Percentiles rank a stretch among this genome's conserved stretches.
These are phyloP conservation scores for Aspergillus taichungensis DNA, from an alignment of 495 filamentous ascomycete species.

Conservation along the genomic window DNA sequence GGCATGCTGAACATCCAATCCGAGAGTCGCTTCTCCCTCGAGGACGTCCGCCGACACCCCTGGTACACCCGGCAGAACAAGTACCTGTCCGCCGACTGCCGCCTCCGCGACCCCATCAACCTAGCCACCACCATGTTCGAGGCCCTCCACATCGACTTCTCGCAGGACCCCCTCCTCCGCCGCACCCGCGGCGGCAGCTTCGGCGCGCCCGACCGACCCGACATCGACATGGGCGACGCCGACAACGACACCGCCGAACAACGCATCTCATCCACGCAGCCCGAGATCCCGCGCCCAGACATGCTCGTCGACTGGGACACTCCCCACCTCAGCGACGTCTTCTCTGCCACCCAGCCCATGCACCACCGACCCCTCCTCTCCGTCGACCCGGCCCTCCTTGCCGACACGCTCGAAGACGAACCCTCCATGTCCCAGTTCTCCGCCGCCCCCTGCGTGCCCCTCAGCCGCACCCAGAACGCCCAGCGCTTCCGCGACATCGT, in stretches of 20 bases:
- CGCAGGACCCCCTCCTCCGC: constrained; percentile 48
- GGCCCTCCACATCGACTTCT: constrained; percentile 85
- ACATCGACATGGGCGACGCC: constrained; percentile 42
- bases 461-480: constrained; percentile 79
- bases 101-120: constrained; percentile 66
- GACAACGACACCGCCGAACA: constrained; percentile 40
- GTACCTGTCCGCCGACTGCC: constrained; percentile 63
- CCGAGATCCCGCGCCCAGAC: constrained; percentile 61
- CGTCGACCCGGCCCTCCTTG: constrained; percentile 32
- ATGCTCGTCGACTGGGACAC: constrained; percentile 72
- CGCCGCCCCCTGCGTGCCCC: constrained; percentile 64
- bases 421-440: constrained; percentile 91
- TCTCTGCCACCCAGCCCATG: constrained; percentile 44
- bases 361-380: constrained; percentile 15
- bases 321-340: constrained; percentile 45
- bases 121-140: constrained; percentile 92
- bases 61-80: constrained; percentile 87
- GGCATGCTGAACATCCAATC: constrained; percentile 89
- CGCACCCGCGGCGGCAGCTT: constrained; percentile 30
- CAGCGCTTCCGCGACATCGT: constrained; percentile 81
- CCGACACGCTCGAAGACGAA: constrained; percentile 69
- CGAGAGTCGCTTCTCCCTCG: constrained; percentile 67
- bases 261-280: constrained; percentile 63
- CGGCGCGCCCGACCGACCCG: constrained; percentile 34
- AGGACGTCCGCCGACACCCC: constrained; percentile 83